These are phyloP conservation scores for Iris macrosiphon DNA, from an alignment of 106 monocot genomes.

Conservation along the genomic window DNA sequence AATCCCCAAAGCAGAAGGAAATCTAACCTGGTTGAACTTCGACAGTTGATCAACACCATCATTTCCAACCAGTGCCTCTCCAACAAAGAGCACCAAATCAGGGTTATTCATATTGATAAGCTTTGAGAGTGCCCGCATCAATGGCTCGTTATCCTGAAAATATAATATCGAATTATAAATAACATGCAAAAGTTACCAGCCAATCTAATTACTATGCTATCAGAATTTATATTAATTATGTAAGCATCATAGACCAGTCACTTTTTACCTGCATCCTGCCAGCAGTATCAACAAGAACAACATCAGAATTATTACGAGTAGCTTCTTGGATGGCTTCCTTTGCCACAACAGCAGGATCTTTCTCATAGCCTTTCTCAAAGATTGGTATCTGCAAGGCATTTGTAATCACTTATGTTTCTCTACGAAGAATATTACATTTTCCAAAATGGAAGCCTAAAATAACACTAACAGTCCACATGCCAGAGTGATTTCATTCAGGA, in stretches of 20 bases:
- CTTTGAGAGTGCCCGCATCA: conserved; percentile 98
- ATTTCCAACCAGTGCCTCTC: conserved; percentile 95
- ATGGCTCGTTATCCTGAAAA: conserved; percentile 89
- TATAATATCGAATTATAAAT: not conserved
- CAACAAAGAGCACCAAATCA: conserved; percentile 95
- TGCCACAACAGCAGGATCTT: conserved; percentile 96
- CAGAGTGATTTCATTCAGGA: too few species aligned
- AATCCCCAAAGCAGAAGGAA: too few species aligned
- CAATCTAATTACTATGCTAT: too few species aligned
- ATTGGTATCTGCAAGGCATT: conserved; percentile 74
- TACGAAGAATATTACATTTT: not conserved
- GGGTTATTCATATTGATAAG: conserved; percentile 96
- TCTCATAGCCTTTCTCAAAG: conserved; percentile 98
- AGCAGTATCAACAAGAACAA: conserved; percentile 98
- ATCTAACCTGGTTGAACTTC: conserved; percentile 82
- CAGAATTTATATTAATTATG: not conserved
- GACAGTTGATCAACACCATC: conserved; percentile 96
- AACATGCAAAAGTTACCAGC: not conserved
- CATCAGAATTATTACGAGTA: conserved; percentile 71
- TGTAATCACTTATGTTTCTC: conserved; percentile 1
- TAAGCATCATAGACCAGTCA: too few species aligned
- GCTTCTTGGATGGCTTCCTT: conserved; percentile 96
- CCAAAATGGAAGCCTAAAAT: not conserved
- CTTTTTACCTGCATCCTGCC: conserved; percentile 87
- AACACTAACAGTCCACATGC: not conserved